These are phyloP conservation scores for Hypoxylon trugodes DNA, from an alignment of 495 filamentous ascomycete genomes.

Conservation along the genomic window DNA sequence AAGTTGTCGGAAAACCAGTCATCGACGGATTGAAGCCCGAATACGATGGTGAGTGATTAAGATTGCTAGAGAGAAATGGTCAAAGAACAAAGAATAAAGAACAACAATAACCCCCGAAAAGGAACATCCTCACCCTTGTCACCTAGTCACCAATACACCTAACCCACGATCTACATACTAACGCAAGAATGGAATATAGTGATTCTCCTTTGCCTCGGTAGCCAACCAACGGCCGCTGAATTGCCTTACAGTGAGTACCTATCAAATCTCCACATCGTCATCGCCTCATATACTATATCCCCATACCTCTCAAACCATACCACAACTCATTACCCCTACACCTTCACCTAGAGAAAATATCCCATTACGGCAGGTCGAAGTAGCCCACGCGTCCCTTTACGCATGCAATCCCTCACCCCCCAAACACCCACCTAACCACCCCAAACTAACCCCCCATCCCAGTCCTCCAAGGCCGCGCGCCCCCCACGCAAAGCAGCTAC, in stretches of 20 bases:
- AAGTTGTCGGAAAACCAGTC: constrained; percentile 17
- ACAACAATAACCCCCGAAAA: not conserved
- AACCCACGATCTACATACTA: not conserved
- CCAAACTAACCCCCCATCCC: not conserved
- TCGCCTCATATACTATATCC: not conserved
- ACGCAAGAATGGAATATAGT: constrained; percentile 2
- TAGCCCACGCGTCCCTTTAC: not conserved
- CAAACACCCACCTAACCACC: not conserved
- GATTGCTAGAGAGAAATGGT: not conserved
- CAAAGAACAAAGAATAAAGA: not conserved
- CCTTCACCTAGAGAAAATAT: no score
- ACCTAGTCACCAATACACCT: not conserved
- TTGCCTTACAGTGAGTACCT: constrained; percentile 15
- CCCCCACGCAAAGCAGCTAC: constrained; percentile 22
- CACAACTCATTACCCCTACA: no score
- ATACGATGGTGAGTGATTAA: constrained; percentile 24
- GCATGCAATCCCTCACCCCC: no score
- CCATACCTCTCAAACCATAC: not conserved
- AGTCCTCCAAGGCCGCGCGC: constrained; percentile 23
- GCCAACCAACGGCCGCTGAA: constrained; percentile 25
- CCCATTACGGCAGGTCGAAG: not conserved
- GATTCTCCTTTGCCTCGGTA: constrained; percentile 31
- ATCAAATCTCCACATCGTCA: not conserved
- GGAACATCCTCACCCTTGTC: not conserved
- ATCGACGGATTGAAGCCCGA: constrained; percentile 26